Evolutionary conservation across 2,329 filamentous ascomycete species (phyloP).

Genomic region (Ampelomyces quisqualis): DNA sequence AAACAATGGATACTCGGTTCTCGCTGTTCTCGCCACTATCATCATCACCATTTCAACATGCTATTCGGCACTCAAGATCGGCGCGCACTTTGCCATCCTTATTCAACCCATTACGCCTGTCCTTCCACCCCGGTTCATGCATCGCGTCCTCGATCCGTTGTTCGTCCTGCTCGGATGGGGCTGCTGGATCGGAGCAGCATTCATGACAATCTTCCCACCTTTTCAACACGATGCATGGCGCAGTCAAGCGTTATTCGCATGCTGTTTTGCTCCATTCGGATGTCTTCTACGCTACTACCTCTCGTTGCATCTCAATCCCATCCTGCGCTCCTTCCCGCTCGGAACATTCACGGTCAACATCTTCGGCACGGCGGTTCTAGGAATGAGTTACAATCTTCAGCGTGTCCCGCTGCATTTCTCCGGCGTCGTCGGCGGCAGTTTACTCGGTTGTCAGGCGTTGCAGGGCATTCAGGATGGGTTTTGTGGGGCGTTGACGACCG

Average conservation of each 20-base stretch:
- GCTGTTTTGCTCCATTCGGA: constrained; percentile 80
- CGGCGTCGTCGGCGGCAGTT: constrained; percentile 42
- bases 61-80: constrained; percentile 67
- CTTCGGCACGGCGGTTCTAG: constrained; percentile 71
- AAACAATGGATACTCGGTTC: constrained; percentile 76
- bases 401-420: constrained; percentile 58
- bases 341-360: constrained; percentile 86
- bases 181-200: constrained; percentile 74
- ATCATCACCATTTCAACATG: constrained; percentile 71
- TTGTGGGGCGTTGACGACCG: constrained; percentile 51
- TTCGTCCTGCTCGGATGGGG: constrained; percentile 67
- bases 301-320: constrained; percentile 69
- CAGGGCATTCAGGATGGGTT: constrained; percentile 53
- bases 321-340: constrained; percentile 69
- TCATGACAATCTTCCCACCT: constrained; percentile 68
- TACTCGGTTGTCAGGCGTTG: constrained; percentile 48
- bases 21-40: constrained; percentile 76
- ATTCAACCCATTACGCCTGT: constrained; percentile 61
- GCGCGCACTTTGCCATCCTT: constrained; percentile 71
- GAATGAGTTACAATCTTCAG: constrained; percentile 76
- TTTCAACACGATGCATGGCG: constrained; percentile 70
- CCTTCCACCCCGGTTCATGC: constrained; percentile 58
- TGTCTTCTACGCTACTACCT: constrained; percentile 74
- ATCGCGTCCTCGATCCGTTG: constrained; percentile 63
- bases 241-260: constrained; percentile 69